Evolutionary conservation across 495 filamentous ascomycete species (phyloP), one percentile per base, ranked within the genome.

Genomic region (Podospora appendiculata): DNA sequence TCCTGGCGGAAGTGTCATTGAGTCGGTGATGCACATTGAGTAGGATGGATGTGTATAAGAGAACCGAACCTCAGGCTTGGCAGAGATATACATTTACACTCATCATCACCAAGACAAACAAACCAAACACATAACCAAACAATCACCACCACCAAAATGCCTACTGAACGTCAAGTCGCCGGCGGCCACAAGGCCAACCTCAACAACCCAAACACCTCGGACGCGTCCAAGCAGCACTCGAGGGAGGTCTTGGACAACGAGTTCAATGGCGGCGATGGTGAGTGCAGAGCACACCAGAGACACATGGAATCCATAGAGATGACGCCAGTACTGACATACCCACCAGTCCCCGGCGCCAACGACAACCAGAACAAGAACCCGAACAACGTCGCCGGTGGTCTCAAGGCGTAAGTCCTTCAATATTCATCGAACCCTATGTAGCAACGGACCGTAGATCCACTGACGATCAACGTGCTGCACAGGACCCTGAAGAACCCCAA

Each of bases 171-270:
- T 57, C 66, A 70, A 41, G 51, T 76, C 42, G 64, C 71, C 46
- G 70, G 71, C 49, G 72, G 71, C 53, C 71, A 75, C 66, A 76
- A 75, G 67, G 74, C 71, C 46, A 78, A 69, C 57, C 48, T 76
- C 48, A 69, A 70, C 54, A 78, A 75, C 64, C 70, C 74, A 43
- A 75, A 69, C 65, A 65, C 56, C 48, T 66, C 59, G 14, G 34
- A 65, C 14, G 59, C 60, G 50, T 57, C 67, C 35, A 70, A 68
- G 61, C 51, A 72, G 53, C 65, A 70, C 53, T 73, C 68, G 9
- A 61, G 63, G 47, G 54, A 66, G 16, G 61, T 75, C 14, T 64
- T 76, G 44, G 63, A 76, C 1, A 58, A 70, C n/a, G 68, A 72
- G 54, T 71, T 68, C 50, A 63, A 67, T 14, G 67, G 68, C 33